Conservation (phyloP, 1,284 basidiomycete genomes). For the Naganishia sp. region DNA sequence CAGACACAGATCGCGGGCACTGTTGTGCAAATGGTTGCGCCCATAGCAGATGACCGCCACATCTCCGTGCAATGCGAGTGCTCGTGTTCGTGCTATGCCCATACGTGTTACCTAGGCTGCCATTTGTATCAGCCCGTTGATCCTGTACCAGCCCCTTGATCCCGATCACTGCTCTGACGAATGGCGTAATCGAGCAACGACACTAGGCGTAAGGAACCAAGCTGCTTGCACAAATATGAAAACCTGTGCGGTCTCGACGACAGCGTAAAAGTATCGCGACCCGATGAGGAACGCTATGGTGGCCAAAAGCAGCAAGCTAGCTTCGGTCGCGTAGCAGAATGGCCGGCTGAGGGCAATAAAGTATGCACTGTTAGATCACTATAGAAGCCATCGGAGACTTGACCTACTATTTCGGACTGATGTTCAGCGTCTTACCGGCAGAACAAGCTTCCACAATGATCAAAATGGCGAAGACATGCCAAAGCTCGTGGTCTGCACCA, state of each 20-base stretch:
- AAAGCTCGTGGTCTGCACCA: constrained; percentile 25
- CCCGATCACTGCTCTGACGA: background rate
- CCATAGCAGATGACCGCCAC: too few species aligned
- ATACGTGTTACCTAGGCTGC: too few species aligned
- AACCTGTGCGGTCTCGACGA: constrained; percentile 9
- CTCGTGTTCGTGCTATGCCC: too few species aligned
- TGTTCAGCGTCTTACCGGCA: constrained; percentile 35
- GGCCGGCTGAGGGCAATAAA: constrained; percentile 38
- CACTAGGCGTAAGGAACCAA: constrained; percentile 6
- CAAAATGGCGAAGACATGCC: constrained; percentile 62
- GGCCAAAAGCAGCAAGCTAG: constrained; percentile 61
- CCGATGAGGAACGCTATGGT: constrained; percentile 63
- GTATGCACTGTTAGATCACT: background rate
- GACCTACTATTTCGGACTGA: constrained; percentile 23
- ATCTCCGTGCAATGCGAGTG: background rate
- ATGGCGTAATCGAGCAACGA: background rate
- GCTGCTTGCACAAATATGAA: constrained; percentile 22
- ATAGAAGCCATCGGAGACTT: too few species aligned
- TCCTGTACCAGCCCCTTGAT: background rate
- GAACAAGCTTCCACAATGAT: constrained; percentile 54
- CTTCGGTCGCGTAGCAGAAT: constrained; percentile 50
- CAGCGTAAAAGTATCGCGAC: constrained; percentile 52
- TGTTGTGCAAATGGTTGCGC: background rate
- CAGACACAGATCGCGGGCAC: background rate
- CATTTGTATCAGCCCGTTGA: too few species aligned